Evolutionary conservation across 129 eudicot genomes (phyloP).

Genomic region (Dittrichia graveolens): DNA sequence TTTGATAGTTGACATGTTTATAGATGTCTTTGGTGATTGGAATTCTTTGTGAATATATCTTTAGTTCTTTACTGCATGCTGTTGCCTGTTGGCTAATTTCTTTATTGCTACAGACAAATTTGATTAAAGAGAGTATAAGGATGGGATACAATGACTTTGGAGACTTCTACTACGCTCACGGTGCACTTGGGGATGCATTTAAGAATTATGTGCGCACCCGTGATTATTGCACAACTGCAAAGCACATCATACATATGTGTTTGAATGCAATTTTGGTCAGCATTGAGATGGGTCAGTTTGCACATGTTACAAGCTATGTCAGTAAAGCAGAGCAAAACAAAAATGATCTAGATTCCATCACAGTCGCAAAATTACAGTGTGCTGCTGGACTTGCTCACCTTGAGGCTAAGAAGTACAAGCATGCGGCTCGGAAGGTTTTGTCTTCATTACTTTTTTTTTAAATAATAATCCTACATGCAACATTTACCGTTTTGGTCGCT

Average conservation of each 20-base stretch:
- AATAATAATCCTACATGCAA: neutral
- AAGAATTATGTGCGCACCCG: slow-evolving; percentile 95
- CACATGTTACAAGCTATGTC: slow-evolving; percentile 92
- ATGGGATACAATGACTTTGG: slow-evolving; percentile 99
- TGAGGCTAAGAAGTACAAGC: slow-evolving; percentile 91
- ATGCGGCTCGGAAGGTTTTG: slow-evolving; percentile 93
- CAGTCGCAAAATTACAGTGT: slow-evolving; percentile 69
- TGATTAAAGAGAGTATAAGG: slow-evolving; percentile 95
- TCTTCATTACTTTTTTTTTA: neutral
- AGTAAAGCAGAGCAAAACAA: slow-evolving; percentile 85
- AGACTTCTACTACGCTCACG: slow-evolving; percentile 89
- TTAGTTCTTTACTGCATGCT: neutral
- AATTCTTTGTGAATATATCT: neutral
- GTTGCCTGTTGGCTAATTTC: slow-evolving; percentile 9
- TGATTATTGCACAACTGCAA: slow-evolving; percentile 93
- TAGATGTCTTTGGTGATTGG: slow-evolving; percentile 1
- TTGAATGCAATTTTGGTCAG: slow-evolving; percentile 94
- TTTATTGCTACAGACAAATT: slow-evolving; percentile 67
- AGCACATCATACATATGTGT: slow-evolving; percentile 88
- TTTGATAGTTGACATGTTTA: slow-evolving; percentile 9
- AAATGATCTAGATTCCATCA: slow-evolving; percentile 64
- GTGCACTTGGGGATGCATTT: slow-evolving; percentile 92
- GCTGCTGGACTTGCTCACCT: slow-evolving; percentile 93
- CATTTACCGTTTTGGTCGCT: neutral
- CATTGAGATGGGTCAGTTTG: slow-evolving; percentile 97